Evolutionary conservation across 257 asterid genomes (phyloP), one percentile per base, ranked within the genome.

Genomic region (Eucommia ulmoides): DNA sequence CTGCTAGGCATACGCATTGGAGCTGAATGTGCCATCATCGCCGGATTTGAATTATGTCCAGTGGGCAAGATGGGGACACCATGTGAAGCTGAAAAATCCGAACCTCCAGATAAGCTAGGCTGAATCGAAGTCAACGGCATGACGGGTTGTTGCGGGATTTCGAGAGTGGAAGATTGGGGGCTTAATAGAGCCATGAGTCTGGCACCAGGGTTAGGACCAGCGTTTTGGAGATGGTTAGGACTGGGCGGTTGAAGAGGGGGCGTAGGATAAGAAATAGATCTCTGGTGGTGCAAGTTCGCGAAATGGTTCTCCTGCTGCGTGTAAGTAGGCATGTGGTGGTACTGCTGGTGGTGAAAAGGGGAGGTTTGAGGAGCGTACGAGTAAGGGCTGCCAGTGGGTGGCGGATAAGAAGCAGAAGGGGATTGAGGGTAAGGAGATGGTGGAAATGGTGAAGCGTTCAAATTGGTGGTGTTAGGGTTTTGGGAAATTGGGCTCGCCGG

Each of bases 151-250:
- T 61, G 78, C 2, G 75, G 59, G 9, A 60, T 19, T 44, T 85
- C 85, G 8, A 25, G 23, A 2, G 74, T 49, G 7, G 86, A 52
- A 9, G 92, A 70, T 0, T 95, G 89, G 16, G 97, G 85, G 54
- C 89, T 79, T 74, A 91, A 65, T 65, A 91, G 49, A 33, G 97
- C 97, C 99, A 91, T 91, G 24, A 86, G 61, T 44, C 82, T 75
- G 20, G 95, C 87, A 9, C 99, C 96, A 0, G 67, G 84, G 50
- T 25, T 50, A 24, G 59, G 75, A 26, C 45, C 71, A 33, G 80
- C 68, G 74, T 65, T 74, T 19, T 64, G 76, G 49, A 62, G 74
- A 56, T 64, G 86, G 49, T 69, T 81, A 19, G 79, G 65, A 2
- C 73, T 59, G 3, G 81, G 80, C 25, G 94, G 88, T 50, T 84